Conservation (phyloP, 2,329 filamentous ascomycete species). For the Alternaria gansuensis region DNA sequence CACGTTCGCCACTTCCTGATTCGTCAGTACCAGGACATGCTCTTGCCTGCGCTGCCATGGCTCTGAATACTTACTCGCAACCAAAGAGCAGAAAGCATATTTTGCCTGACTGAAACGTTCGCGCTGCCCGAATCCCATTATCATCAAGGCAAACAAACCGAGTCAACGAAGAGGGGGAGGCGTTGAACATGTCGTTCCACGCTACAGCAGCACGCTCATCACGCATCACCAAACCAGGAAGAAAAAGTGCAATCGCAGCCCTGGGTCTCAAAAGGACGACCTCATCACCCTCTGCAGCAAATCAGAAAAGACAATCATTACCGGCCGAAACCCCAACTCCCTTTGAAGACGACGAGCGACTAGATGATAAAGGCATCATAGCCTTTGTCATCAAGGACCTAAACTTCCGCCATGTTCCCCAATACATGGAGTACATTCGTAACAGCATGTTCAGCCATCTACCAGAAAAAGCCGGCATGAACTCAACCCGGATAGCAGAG, state of each 20-base stretch:
- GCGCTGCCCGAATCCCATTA: background rate
- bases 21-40: constrained; percentile 36
- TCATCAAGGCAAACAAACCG: background rate
- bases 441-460: constrained; percentile 70
- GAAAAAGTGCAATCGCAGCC: constrained; percentile 35
- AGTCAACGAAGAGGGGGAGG: background rate
- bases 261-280: constrained; percentile 44
- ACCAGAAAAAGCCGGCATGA: constrained; percentile 69
- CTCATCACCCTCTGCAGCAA: constrained; percentile 52
- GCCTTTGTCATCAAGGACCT: constrained; percentile 65
- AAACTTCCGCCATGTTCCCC: constrained; percentile 68
- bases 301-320: constrained; percentile 42
- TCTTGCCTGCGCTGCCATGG: constrained; percentile 28
- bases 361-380: constrained; percentile 69
- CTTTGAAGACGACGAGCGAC: constrained; percentile 51
- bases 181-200: constrained; percentile 39
- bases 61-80: constrained; percentile 3
- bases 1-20: constrained; percentile 31
- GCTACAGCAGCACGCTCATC: constrained; percentile 45
- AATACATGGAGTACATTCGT: constrained; percentile 70
- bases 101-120: constrained; percentile 17
- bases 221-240: constrained; percentile 40
- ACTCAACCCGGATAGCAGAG: constrained; percentile 69
- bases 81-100: background rate
- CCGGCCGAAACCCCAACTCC: constrained; percentile 40